Evolutionary conservation across 768 basidiomycete genomes (phyloP).

Genomic region (Russula brevipes): DNA sequence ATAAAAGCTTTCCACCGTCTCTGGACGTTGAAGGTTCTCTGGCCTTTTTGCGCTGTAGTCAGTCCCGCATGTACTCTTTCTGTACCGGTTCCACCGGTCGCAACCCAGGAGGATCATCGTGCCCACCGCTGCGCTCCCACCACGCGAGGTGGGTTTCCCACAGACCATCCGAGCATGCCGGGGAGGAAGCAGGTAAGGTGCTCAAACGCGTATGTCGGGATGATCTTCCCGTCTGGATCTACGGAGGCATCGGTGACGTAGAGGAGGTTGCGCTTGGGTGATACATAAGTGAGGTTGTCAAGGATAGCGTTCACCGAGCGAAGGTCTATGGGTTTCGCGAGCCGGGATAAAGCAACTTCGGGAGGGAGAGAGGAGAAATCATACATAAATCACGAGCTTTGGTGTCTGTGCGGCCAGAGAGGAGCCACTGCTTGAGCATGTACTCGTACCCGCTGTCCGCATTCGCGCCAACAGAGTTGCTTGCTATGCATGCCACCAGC

Average conservation of each 20-base stretch:
- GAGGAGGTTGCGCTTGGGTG: constrained; percentile 58
- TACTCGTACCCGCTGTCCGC: constrained; percentile 50
- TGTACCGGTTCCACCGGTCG: neutral
- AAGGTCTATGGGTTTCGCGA: constrained; percentile 41
- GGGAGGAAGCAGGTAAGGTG: constrained; percentile 80
- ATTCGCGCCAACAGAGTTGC: too few species aligned
- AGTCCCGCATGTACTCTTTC: constrained; percentile 35
- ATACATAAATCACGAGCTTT: constrained; percentile 61
- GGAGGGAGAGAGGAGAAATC: constrained; percentile 25
- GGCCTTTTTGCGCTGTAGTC: constrained; percentile 42
- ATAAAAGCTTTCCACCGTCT: constrained; percentile 73
- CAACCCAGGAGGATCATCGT: constrained; percentile 14
- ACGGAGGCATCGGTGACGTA: constrained; percentile 58
- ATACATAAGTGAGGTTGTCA: constrained; percentile 60
- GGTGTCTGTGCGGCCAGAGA: constrained; percentile 59
- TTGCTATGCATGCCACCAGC: constrained; percentile 30
- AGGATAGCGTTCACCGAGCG: constrained; percentile 57
- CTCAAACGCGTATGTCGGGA: constrained; percentile 52
- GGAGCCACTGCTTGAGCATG: constrained; percentile 66
- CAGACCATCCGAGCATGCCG: constrained; percentile 43
- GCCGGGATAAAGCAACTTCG: neutral
- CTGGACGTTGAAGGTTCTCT: constrained; percentile 56
- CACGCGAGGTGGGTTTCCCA: constrained; percentile 20
- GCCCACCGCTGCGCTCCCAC: constrained; percentile 24
- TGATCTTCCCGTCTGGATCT: neutral